Evolutionary conservation across 2,329 filamentous ascomycete species (phyloP), one percentile per base, ranked within the genome.

Genomic region (Colletotrichum costaricense): DNA sequence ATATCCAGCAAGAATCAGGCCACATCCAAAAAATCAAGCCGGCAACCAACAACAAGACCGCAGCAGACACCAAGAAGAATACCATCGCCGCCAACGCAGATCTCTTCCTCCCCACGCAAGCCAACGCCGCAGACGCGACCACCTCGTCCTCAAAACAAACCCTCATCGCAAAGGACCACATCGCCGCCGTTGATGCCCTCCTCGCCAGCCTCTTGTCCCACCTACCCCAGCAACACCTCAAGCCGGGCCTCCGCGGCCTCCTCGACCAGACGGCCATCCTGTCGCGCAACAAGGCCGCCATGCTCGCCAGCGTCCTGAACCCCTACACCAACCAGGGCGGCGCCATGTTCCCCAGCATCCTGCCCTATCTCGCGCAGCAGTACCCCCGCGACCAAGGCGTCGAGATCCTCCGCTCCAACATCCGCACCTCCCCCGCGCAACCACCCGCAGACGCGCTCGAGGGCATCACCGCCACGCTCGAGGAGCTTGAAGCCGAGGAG

Each of bases 261-360:
- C 87, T 98, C 75, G 95, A 98, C 79, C 93, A 94, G 75, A 94
- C 94, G 3, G 93, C 94, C 24, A 93, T 98, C 69, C 84, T 98
- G 26, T 89, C 87, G 5, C 87, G 88, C 72, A 88, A 92, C 80
- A 92, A 91, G 79, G 86, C 92, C 38, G 93, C 93, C 55, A 94
- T 98, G 89, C 79, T 97, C 12, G 91, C 95, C 6, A 96, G 94
- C 80, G 91, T 97, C 14, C 85, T 98, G 72, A 95, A 97, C 81
- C 94, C 95, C 0, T 90, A 92, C 81, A 84, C 91, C 75, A 86
- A 91, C 78, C 85, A 89, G 78, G 88, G 91, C 79, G 89, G 92
- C 55, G 86, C 90, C 75, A 88, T 90, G 64, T 90, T 91, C 73
- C 88, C 93, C 33, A 97, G 93, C 80, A 92, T 98, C 60, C 83